A percentile compares a stretch with the other conserved stretches of the same genome.
phyloP scores from a whole-genome alignment of 2,329 filamentous ascomycete genomes.

The Alternaria sp. region DNA sequence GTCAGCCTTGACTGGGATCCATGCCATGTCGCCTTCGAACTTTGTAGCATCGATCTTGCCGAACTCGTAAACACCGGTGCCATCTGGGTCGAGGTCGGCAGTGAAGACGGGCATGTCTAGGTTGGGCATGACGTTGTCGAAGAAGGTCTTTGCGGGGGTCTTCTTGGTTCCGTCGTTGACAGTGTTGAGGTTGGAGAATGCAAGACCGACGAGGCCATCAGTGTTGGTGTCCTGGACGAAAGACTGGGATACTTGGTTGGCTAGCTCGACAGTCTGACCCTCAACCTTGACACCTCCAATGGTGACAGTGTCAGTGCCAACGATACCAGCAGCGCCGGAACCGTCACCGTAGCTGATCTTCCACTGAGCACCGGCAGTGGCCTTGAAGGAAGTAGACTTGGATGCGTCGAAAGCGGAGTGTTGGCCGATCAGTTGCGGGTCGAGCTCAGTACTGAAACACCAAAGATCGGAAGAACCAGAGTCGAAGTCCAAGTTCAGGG shows the following conservation, averaged over 20 bases:
- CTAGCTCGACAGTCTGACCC: conserved; percentile 71
- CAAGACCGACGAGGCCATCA: conserved; percentile 74
- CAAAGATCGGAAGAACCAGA: conserved; percentile 79
- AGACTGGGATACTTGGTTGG: conserved; percentile 62
- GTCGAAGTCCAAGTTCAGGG: conserved; percentile 73
- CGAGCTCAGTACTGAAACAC: conserved; percentile 70
- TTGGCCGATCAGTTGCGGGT: conserved; percentile 51
- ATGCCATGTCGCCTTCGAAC: conserved; percentile 68
- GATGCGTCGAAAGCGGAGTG: conserved; percentile 64
- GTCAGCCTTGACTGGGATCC: conserved; percentile 65
- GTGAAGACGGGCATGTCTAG: conserved; percentile 74
- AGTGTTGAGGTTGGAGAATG: conserved; percentile 69
- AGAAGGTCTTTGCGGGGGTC: conserved; percentile 71
- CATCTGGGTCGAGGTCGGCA: conserved; percentile 67
- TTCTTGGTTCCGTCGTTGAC: conserved; percentile 59
- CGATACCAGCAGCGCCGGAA: conserved; percentile 66
- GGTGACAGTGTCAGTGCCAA: conserved; percentile 71
- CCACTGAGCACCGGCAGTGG: conserved; percentile 61
- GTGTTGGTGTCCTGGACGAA: conserved; percentile 67
- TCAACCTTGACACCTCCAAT: conserved; percentile 69
- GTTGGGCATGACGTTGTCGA: conserved; percentile 69
- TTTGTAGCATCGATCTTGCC: conserved; percentile 70
- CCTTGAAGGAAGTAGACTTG: conserved; percentile 59
- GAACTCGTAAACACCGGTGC: conserved; percentile 73
- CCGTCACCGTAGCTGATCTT: conserved; percentile 73